Percentiles rank a stretch among this genome's conserved stretches.
Conservation (phyloP, 108 stramenopile genomes). For the Nannochloropsis oceanica region DNA sequence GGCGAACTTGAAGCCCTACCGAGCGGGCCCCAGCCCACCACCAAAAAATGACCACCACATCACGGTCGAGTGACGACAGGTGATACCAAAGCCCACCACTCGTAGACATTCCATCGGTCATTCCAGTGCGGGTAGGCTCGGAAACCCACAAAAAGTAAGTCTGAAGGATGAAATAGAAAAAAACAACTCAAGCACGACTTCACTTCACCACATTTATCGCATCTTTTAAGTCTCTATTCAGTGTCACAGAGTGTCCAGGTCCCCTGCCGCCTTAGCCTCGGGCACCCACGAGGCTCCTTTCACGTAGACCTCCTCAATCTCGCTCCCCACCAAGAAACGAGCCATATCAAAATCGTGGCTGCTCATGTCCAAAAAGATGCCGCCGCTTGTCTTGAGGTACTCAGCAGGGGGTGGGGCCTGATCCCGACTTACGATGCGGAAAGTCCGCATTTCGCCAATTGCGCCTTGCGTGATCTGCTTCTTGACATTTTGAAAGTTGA, state of each 20-base stretch:
- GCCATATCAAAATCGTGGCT: constrained; percentile 34
- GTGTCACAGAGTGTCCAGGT: constrained; percentile 21
- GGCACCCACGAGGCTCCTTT: constrained; percentile 15
- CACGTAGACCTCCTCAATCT: constrained; percentile 28
- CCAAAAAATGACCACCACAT: too few relatives aligned
- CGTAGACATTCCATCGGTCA: too few relatives aligned
- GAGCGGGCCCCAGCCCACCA: too few relatives aligned
- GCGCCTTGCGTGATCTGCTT: constrained; percentile 7
- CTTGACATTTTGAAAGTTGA: constrained; percentile 15
- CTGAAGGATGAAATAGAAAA: too few relatives aligned
- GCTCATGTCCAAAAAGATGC: constrained; percentile 32
- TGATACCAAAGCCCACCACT: too few relatives aligned
- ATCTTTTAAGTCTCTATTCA: too few relatives aligned
- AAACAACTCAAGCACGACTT: too few relatives aligned
- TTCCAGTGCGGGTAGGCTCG: too few relatives aligned
- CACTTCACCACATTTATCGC: too few relatives aligned
- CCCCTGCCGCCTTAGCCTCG: constrained; percentile 18
- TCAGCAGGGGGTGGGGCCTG: constrained; percentile 24
- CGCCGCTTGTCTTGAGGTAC: constrained; percentile 24
- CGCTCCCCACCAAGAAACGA: constrained; percentile 21
- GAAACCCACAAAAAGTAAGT: too few relatives aligned
- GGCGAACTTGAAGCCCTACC: too few relatives aligned
- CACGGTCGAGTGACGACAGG: too few relatives aligned
- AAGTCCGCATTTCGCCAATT: constrained; percentile 21
- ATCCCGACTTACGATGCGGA: constrained; percentile 24